Evolutionary conservation across 169 alveolate genomes (phyloP).

Genomic region (Plasmodium yoelii): DNA sequence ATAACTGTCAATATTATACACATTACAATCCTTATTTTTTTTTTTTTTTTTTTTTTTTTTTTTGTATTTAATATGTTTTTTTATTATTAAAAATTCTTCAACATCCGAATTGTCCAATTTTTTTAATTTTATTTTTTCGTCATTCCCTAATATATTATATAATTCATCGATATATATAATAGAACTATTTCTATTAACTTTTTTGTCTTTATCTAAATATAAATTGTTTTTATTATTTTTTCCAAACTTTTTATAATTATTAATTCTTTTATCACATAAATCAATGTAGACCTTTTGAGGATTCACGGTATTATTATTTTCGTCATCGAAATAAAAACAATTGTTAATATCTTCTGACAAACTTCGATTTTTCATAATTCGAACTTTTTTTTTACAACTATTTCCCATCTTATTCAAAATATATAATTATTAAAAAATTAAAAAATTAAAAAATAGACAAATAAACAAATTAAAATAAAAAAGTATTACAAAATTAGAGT

Average conservation of each 20-base stretch:
- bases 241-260: neutral
- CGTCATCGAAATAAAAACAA: constrained; percentile 15
- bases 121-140: constrained; percentile 46
- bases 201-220: constrained; percentile 1
- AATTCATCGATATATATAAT: constrained; percentile 35
- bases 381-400: constrained; percentile 39
- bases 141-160: constrained; percentile 38
- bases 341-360: constrained; percentile 13
- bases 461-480: too few relatives aligned
- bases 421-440: neutral
- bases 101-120: constrained; percentile 58
- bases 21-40: neutral
- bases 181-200: constrained; percentile 9
- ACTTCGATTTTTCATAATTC: constrained; percentile 8
- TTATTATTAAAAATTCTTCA: constrained; percentile 57
- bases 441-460: too few relatives aligned
- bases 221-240: constrained; percentile 2
- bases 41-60: constrained; percentile 10
- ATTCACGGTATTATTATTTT: constrained; percentile 12
- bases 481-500: too few relatives aligned
- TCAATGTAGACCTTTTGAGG: constrained; percentile 21
- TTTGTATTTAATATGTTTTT: constrained; percentile 31
- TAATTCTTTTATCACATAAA: constrained; percentile 12
- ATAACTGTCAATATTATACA: neutral
- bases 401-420: constrained; percentile 46